Evolutionary conservation across 805 yeast genomes (phyloP).

Genomic region (Barnettozyma wickerhamii): DNA sequence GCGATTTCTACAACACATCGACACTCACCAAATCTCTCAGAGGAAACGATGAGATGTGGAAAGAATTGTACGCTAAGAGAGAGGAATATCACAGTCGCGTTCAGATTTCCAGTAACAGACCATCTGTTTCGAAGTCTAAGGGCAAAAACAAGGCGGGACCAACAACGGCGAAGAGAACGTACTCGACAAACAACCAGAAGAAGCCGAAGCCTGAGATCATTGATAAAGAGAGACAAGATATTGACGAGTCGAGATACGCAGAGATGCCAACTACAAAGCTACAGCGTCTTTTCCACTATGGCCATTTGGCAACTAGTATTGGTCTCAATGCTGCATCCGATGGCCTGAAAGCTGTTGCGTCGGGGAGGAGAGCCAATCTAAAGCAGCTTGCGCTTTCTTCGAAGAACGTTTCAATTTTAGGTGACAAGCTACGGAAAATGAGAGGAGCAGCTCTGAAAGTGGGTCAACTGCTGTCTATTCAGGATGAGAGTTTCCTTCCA

Average conservation of each 20-base stretch:
- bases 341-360: slow-evolving; percentile 63
- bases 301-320: slow-evolving; percentile 86
- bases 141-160: slow-evolving; percentile 6
- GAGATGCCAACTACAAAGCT: slow-evolving; percentile 84
- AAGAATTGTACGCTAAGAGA: slow-evolving; percentile 5
- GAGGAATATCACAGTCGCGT: slow-evolving; percentile 2
- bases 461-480: slow-evolving; percentile 96
- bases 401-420: slow-evolving; percentile 80
- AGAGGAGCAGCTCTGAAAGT: slow-evolving; percentile 98
- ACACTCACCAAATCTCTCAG: slow-evolving; percentile 19
- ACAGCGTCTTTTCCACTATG: slow-evolving; percentile 90
- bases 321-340: slow-evolving; percentile 81
- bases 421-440: slow-evolving; percentile 86
- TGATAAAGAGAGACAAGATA: slow-evolving; percentile 2
- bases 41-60: slow-evolving; percentile 23
- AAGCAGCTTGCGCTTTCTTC: slow-evolving; percentile 68
- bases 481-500: slow-evolving; percentile 83
- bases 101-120: no score
- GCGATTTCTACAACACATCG: slow-evolving; percentile 21
- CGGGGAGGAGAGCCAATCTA: slow-evolving; percentile 46
- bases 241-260: slow-evolving; percentile 49
- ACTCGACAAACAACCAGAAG: slow-evolving; percentile 12
- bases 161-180: slow-evolving; percentile 9
- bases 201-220: slow-evolving; percentile 14
- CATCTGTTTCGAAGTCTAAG: no score